phyloP scores from a whole-genome alignment of 768 basidiomycete genomes.

The Termitomyces eurrhizus region DNA sequence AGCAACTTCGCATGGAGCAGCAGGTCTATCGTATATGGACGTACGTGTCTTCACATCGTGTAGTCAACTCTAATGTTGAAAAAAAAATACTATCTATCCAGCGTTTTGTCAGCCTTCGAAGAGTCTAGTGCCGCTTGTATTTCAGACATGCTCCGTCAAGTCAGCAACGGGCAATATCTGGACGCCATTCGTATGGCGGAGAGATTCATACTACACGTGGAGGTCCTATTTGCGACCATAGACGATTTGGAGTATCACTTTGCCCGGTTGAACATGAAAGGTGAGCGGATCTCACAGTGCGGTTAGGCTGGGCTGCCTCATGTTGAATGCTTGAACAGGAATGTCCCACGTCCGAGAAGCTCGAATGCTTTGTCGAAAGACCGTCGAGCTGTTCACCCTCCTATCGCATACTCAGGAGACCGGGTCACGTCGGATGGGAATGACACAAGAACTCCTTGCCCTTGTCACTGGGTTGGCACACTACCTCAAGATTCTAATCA shows the following conservation, averaged over 20 bases:
- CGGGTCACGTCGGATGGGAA: constrained; percentile 84
- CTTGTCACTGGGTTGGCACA: constrained; percentile 99
- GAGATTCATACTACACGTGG: constrained; percentile 97
- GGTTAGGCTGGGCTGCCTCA: constrained; percentile 1
- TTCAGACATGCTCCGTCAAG: constrained; percentile 96
- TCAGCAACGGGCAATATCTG: constrained; percentile 94
- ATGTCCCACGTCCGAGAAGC: constrained; percentile 99
- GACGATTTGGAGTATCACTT: constrained; percentile 95
- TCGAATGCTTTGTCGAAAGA: constrained; percentile 97
- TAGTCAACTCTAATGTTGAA: constrained; percentile 11
- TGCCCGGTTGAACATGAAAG: constrained; percentile 73
- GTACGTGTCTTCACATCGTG: constrained; percentile 41
- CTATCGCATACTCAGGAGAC: constrained; percentile 95
- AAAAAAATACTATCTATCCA: constrained; percentile 23
- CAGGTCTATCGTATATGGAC: constrained; percentile 99
- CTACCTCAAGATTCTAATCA: constrained; percentile 98
- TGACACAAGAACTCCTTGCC: constrained; percentile 95
- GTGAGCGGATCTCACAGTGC: constrained; percentile 39
- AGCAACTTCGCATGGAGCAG: constrained; percentile 92
- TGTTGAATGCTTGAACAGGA: constrained; percentile 42
- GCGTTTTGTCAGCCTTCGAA: constrained; percentile 95
- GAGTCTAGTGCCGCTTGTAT: constrained; percentile 99
- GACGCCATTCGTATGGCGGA: constrained; percentile 99
- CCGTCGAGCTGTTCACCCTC: constrained; percentile 95
- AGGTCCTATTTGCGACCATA: constrained; percentile 94